Evolutionary conservation across 2,329 filamentous ascomycete genomes (phyloP).

Genomic region (Trichoderma koningii): DNA sequence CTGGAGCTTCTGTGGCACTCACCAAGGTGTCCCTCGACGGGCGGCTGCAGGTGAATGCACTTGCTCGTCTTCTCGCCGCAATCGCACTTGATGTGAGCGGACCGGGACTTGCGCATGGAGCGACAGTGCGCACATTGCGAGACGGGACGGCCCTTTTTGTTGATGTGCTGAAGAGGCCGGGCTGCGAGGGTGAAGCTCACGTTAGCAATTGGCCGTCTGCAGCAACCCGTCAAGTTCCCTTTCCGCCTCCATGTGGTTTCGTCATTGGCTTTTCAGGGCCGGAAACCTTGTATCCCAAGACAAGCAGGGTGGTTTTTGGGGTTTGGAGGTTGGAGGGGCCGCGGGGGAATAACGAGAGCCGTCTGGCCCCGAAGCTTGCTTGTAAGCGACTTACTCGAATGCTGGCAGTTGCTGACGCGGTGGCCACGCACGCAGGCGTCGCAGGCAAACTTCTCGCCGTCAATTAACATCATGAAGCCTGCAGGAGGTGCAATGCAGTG

Average conservation of each 20-base stretch:
- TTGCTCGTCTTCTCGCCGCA: conserved; percentile 89
- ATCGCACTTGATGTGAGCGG: conserved; percentile 93
- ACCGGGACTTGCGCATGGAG: conserved; percentile 90
- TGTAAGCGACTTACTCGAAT: conserved; percentile 70
- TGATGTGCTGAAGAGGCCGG: conserved; percentile 88
- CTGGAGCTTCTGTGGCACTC: conserved; percentile 39
- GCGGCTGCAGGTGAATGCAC: conserved; percentile 61
- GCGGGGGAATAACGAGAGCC: conserved; percentile 11
- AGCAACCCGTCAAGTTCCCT: neutral
- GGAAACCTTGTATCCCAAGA: neutral
- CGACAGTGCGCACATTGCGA: conserved; percentile 98
- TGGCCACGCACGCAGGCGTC: conserved; percentile 98
- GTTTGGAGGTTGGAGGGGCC: conserved; percentile 10
- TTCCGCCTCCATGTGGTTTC: neutral
- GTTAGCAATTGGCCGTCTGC: neutral
- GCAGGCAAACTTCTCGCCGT: conserved; percentile 98
- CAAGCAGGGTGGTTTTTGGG: conserved; percentile 17
- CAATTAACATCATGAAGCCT: conserved; percentile 68
- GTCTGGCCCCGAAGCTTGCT: neutral
- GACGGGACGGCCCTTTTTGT: conserved; percentile 95
- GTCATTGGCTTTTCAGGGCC: neutral
- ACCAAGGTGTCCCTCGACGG: conserved; percentile 62
- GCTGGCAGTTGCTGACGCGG: conserved; percentile 97
- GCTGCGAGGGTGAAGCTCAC: conserved; percentile 54
- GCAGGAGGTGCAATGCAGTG: neutral